phyloP scores from a whole-genome alignment of 1,284 basidiomycete species.

The Lentinus polychrous region DNA sequence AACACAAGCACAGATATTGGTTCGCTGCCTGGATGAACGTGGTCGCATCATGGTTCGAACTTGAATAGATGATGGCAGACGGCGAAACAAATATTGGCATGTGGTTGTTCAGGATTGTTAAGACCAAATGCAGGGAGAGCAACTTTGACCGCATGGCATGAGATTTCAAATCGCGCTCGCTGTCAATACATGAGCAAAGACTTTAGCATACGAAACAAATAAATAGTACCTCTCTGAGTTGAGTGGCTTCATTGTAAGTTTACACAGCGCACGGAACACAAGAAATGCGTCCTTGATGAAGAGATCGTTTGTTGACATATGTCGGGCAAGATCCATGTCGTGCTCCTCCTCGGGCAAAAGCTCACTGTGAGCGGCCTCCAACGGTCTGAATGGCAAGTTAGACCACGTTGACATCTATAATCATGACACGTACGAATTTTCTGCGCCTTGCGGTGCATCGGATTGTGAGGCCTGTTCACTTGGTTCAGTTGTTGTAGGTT shows the following conservation, averaged over 20 bases:
- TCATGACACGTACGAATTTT: not conserved
- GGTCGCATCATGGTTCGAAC: conserved; percentile 78
- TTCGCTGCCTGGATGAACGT: conserved; percentile 89
- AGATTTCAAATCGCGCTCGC: conserved; percentile 88
- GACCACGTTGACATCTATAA: not conserved
- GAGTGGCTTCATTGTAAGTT: conserved; percentile 95
- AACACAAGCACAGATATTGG: conserved; percentile 89
- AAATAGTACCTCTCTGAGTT: conserved; percentile 77
- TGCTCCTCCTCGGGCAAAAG: conserved; percentile 18
- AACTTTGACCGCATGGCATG: conserved; percentile 95
- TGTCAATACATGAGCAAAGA: conserved; percentile 24
- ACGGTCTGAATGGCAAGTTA: conserved; percentile 12
- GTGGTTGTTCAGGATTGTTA: conserved; percentile 89
- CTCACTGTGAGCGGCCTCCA: conserved; percentile 19
- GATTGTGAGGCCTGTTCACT: not conserved
- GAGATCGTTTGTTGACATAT: conserved; percentile 65
- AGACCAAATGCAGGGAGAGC: conserved; percentile 86
- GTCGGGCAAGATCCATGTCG: conserved; percentile 9
- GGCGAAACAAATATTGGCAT: conserved; percentile 86
- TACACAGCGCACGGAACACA: conserved; percentile 92
- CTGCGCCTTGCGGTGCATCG: not conserved
- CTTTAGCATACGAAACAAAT: not conserved
- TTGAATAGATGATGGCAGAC: conserved; percentile 81
- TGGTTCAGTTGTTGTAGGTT: not conserved
- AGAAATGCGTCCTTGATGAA: conserved; percentile 96